These are phyloP conservation scores for Paramyrothecium sp. DNA, from an alignment of 2,329 filamentous ascomycete genomes.

Conservation along the genomic window DNA sequence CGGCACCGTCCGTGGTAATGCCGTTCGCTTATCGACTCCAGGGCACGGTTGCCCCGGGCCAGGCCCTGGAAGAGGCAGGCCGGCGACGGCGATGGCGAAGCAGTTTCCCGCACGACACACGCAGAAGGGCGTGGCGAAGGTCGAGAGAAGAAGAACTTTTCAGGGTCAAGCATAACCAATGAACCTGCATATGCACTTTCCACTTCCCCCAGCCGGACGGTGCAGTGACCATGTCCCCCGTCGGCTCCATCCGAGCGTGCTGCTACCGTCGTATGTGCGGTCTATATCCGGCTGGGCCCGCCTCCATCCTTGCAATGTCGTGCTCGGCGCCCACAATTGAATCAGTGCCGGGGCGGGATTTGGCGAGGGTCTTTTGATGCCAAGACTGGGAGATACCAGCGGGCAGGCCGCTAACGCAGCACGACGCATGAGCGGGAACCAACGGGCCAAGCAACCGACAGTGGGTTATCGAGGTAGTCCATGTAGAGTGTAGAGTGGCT, in stretches of 20 bases:
- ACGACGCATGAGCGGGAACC: neutral
- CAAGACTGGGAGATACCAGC: too few species aligned
- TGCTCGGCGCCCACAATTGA: neutral
- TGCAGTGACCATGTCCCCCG: neutral
- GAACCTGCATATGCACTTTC: neutral
- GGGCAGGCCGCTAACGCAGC: neutral
- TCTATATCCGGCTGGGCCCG: too few species aligned
- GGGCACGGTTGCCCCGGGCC: too few species aligned
- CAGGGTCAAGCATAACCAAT: neutral
- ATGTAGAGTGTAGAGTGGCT: too few species aligned
- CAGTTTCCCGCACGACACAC: neutral
- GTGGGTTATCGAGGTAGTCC: too few species aligned
- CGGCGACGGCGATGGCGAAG: neutral
- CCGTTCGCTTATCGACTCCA: too few species aligned
- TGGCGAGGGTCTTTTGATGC: neutral
- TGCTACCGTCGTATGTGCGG: too few species aligned
- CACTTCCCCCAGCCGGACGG: neutral
- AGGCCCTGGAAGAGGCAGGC: too few species aligned
- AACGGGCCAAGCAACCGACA: too few species aligned
- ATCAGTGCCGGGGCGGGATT: neutral
- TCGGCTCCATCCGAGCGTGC: neutral
- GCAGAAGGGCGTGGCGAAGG: neutral
- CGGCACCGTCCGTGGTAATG: too few species aligned
- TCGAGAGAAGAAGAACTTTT: neutral
- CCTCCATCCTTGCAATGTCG: neutral